A percentile compares a stretch with the other conserved stretches of the same genome.
These are phyloP conservation scores for Pulicaria dysenterica DNA, from an alignment of 129 eudicot species.

Conservation along the genomic window DNA sequence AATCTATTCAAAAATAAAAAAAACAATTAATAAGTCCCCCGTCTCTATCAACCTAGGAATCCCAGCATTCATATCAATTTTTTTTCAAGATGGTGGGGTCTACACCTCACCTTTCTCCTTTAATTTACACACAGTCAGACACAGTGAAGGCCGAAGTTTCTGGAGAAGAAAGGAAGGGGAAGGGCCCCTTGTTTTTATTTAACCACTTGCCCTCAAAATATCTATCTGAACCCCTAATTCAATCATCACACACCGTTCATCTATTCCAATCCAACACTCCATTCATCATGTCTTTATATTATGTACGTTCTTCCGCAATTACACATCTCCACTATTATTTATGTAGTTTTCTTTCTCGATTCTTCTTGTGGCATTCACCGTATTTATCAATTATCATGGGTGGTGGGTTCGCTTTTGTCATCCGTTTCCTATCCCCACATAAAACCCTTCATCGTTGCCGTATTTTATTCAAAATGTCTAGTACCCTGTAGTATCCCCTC, in stretches of 20 bases:
- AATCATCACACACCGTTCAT: slow-evolving; percentile 18
- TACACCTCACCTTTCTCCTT: neutral
- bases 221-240: neutral
- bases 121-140: no score
- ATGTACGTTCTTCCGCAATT: slow-evolving; percentile 17
- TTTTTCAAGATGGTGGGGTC: slow-evolving; percentile 8
- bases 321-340: neutral
- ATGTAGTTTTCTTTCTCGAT: slow-evolving; percentile 19
- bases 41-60: slow-evolving; percentile 21
- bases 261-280: slow-evolving; percentile 16
- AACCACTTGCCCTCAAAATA: slow-evolving; percentile 13
- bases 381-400: slow-evolving; percentile 21
- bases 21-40: no score
- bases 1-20: no score
- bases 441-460: neutral
- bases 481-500: neutral
- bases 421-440: slow-evolving; percentile 10
- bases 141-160: slow-evolving; percentile 28
- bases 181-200: neutral
- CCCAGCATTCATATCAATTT: slow-evolving; percentile 8
- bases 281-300: neutral
- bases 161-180: neutral
- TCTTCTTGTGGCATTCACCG: slow-evolving; percentile 28
- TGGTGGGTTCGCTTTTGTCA: slow-evolving; percentile 12
- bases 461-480: neutral